These are phyloP conservation scores for Aphanocladium album DNA, from an alignment of 2,329 filamentous ascomycete species.

Conservation along the genomic window DNA sequence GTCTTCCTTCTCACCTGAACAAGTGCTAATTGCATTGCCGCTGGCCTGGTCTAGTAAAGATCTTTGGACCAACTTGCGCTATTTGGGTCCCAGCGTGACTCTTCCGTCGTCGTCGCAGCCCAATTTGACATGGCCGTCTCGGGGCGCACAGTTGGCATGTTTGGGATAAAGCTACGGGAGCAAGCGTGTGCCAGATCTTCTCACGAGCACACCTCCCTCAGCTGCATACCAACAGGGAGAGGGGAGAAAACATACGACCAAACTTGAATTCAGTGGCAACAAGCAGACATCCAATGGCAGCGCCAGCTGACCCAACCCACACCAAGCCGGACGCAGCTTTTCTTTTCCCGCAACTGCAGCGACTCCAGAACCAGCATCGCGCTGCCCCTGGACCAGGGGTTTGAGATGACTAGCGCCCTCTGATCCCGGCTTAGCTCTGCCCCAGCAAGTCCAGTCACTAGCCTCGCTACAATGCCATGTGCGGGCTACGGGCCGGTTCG, in stretches of 20 bases:
- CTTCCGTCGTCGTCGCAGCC: background rate
- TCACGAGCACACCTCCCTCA: background rate
- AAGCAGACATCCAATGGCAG: background rate
- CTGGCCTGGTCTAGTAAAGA: background rate
- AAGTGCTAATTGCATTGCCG: background rate
- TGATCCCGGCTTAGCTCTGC: background rate
- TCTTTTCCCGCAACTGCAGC: background rate
- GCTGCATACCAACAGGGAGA: background rate
- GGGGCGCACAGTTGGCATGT: background rate
- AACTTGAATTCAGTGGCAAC: background rate
- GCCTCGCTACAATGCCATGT: slow-evolving; percentile 9
- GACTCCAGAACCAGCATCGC: background rate
- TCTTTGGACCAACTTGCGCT: background rate
- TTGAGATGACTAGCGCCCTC: background rate
- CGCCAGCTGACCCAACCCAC: background rate
- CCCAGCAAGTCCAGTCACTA: slow-evolving; percentile 5
- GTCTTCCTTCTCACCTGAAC: background rate
- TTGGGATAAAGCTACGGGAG: background rate
- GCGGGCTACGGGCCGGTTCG: slow-evolving; percentile 9
- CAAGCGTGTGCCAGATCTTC: background rate
- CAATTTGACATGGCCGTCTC: background rate
- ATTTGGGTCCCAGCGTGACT: background rate
- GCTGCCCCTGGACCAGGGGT: slow-evolving; percentile 8
- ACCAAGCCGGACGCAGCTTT: background rate
- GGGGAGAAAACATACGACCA: background rate